phyloP scores from a whole-genome alignment of 345 rosid species.

The Melaleuca quinquenervia region DNA sequence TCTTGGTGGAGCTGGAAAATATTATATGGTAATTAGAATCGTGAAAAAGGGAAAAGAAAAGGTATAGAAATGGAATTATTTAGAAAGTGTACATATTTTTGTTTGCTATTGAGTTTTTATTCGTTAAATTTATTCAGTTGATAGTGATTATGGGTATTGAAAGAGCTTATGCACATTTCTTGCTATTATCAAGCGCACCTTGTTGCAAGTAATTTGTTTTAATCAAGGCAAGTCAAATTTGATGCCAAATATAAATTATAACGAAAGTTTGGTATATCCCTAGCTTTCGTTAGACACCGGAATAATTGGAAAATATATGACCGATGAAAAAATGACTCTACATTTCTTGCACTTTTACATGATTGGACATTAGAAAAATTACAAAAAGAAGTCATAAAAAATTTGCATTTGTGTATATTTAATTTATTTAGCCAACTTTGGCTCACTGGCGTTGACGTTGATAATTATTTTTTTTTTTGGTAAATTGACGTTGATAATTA shows the following conservation, averaged over 20 bases:
- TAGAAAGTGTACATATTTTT: not conserved
- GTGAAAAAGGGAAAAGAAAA: not conserved
- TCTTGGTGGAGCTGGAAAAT: constrained; percentile 1
- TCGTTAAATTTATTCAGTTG: not conserved
- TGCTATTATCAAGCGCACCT: not conserved
- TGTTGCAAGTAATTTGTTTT: not conserved
- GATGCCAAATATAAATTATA: too few species aligned
- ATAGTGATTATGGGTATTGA: not conserved
- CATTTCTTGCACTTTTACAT: rapidly evolving
- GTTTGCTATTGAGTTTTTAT: not conserved
- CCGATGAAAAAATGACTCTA: not conserved
- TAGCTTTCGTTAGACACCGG: too few species aligned
- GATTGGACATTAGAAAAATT: too few species aligned
- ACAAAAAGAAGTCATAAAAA: too few species aligned
- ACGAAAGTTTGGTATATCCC: too few species aligned
- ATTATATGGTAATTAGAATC: not conserved
- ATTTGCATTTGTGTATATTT: too few species aligned
- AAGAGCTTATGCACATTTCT: not conserved
- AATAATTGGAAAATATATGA: not conserved
- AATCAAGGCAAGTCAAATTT: not conserved
- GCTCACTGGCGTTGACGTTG: too few species aligned
- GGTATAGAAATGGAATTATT: not conserved
- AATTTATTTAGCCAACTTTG: too few species aligned
- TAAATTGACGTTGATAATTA: too few species aligned
- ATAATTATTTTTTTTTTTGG: too few species aligned